phyloP scores from a whole-genome alignment of 345 rosid genomes.

The Euclidium syriacum region DNA sequence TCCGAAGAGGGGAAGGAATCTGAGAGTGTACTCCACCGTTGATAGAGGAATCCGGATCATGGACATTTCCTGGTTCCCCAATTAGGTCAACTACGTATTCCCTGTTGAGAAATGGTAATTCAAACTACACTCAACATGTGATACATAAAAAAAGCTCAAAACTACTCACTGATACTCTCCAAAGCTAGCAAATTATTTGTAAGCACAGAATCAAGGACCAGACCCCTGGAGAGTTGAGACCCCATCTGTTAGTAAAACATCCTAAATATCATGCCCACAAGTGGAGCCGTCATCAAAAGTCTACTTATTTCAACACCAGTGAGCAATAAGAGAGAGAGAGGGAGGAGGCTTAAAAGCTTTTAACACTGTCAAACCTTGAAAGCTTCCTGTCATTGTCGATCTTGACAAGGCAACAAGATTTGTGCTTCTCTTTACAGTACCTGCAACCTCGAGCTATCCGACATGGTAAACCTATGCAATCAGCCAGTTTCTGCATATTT shows the following conservation, averaged over 20 bases:
- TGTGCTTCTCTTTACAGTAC: slow-evolving; percentile 75
- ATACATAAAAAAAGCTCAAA: background rate
- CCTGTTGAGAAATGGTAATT: slow-evolving; percentile 45
- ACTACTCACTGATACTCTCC: background rate
- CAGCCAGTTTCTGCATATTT: slow-evolving; percentile 88
- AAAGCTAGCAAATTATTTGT: slow-evolving; percentile 3
- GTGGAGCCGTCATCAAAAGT: slow-evolving; percentile 2
- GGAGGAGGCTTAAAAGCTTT: background rate
- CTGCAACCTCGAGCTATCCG: slow-evolving; percentile 96
- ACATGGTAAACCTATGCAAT: slow-evolving; percentile 88
- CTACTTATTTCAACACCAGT: slow-evolving; percentile 1
- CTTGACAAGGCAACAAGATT: slow-evolving; percentile 90
- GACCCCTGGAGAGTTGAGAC: slow-evolving; percentile 18
- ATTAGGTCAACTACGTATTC: slow-evolving; percentile 96
- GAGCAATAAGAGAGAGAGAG: background rate
- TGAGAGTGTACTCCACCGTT: slow-evolving; percentile 58
- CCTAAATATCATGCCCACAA: slow-evolving; percentile 9
- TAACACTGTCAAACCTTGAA: slow-evolving; percentile 46
- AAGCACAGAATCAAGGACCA: slow-evolving; percentile 28
- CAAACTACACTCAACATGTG: slow-evolving; percentile 4
- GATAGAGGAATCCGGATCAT: slow-evolving; percentile 80
- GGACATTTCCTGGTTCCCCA: slow-evolving; percentile 85
- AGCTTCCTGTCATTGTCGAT: slow-evolving; percentile 67
- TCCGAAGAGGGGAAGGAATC: slow-evolving; percentile 65
- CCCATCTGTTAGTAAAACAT: slow-evolving; percentile 25